Base-by-base conservation (phyloP, 2,329 filamentous ascomycete species). In the Diaporthe citri region DNA sequence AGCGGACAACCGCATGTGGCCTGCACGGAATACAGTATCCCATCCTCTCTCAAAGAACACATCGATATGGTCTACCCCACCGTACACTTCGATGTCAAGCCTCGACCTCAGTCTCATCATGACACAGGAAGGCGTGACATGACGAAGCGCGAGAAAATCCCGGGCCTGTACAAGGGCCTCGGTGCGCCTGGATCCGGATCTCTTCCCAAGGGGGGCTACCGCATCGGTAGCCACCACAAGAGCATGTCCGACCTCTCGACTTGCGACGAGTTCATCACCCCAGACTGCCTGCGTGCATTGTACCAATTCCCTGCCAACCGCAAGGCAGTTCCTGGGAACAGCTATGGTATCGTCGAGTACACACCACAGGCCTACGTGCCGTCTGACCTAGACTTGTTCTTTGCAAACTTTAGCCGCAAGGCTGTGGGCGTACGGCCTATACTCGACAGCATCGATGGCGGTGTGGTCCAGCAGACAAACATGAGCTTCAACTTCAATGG, bases 331-430 rank as follows among this genome's bases (percentile, higher is more conserved):
- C 48, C 48, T 41, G 71, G 36, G 36, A 76, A 71, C 48, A 75
- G 73, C 25, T 76, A 76, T 55, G 75, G 75, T 17, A 76, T 76
- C 17, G 75, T 76, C 39, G 75, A 76, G 70, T 76, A 75, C 34
- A 74, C 69, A n/a, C 72, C 41, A 60, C 75, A 76, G 43, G 74
- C 75, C 6, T 76, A 76, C 51, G 62, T 75, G 13, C 69, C 46
- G 3, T 46, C 43, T 28, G 75, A 76, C n/a, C 51, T 76, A 20
- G 73, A 76, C 22, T 22, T 73, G 46, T 76, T 76, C 46, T 76
- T 76, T 36, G 7, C 70, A 17, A 76, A 75, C 57, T 76, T 66
- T 41, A 73, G 73, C 15, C 69, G 25, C 25, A 60, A 75, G 39
- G 69, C 66, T 8, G 73, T 73, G 17, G 75, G 73, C 31, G 34